Base-by-base conservation (phyloP, 2,329 filamentous ascomycete species). In the Colletotrichum cuscutae region DNA sequence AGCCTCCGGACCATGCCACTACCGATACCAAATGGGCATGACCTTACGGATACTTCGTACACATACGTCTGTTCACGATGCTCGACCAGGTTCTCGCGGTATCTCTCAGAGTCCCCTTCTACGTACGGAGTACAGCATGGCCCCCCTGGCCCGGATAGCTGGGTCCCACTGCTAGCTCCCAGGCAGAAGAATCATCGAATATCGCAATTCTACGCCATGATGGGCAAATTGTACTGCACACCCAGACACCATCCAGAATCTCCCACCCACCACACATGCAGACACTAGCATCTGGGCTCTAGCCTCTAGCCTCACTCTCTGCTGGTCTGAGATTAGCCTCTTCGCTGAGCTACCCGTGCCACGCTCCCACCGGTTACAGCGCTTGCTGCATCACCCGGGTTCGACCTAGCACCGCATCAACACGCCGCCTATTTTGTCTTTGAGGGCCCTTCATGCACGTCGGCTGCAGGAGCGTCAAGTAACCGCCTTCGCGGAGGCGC, bases 161-260 rank as follows among this genome's bases (percentile, higher is more conserved):
- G 42, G 60, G 54, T 46, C 70, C 65, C 66, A 68, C 60, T 42
- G 22, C 66, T 37, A 49, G 42, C 66, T 35, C 26, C 46, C 46
- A 24, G 22, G 28, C 42, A 59, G 56, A 70, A 65, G 54, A 56
- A 46, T 6, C 66, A 59, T 57, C 35, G 37, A 32, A 72, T 66
- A 73, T 73, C 70, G 73, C 65, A 73, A 74, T 73, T n/a, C 62
- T 37, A 42, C 28, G 56, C 42, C 46, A 49, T 53, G 37, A 74
- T 74, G 72, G 69, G 72, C 60, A 69, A 74, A 69, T 69, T 32
- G 8, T n/a, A 35, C 26, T 28, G 37, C 52, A 58, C 35, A 58
- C 46, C 13, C 30, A 32, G 58, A 42, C 37, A 58, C 35, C 46
- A 13, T 42, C 32, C 42, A 49, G 12, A 4, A 60, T 46, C 66